Conservation (phyloP, 2,329 filamentous ascomycete species). For the Fusarium globosum region DNA sequence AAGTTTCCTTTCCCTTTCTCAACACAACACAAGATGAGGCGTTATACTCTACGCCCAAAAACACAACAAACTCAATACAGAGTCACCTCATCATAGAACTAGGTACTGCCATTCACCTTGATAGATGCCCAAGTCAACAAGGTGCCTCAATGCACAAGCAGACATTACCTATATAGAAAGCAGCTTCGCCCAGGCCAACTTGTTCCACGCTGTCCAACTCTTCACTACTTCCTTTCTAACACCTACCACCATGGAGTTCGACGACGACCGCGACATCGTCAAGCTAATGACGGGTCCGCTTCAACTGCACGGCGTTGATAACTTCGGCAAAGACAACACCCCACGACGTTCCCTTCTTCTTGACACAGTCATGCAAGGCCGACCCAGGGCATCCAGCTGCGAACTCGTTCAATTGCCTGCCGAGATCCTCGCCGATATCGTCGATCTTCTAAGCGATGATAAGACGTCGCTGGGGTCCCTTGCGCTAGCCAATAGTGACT, state of each 20-base stretch:
- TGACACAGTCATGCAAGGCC: neutral
- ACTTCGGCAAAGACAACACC: neutral
- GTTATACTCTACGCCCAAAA: neutral
- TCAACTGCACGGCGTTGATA: rapidly evolving
- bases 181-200: rapidly evolving
- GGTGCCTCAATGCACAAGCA: rapidly evolving
- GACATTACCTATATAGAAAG: neutral
- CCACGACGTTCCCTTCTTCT: neutral
- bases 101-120: neutral
- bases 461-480: neutral
- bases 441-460: neutral
- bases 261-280: neutral
- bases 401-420: neutral
- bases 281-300: rapidly evolving
- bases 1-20: neutral
- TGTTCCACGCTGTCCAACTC: neutral
- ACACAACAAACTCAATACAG: neutral
- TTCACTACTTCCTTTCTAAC: neutral
- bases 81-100: neutral
- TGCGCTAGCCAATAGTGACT: slow-evolving; percentile 32
- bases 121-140: rapidly evolving
- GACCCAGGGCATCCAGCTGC: neutral
- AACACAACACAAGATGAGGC: neutral
- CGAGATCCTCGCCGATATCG: neutral
- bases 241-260: neutral